Evolutionary conservation across 2,329 filamentous ascomycete species (phyloP).

Genomic region (Colletotrichum spinosum): DNA sequence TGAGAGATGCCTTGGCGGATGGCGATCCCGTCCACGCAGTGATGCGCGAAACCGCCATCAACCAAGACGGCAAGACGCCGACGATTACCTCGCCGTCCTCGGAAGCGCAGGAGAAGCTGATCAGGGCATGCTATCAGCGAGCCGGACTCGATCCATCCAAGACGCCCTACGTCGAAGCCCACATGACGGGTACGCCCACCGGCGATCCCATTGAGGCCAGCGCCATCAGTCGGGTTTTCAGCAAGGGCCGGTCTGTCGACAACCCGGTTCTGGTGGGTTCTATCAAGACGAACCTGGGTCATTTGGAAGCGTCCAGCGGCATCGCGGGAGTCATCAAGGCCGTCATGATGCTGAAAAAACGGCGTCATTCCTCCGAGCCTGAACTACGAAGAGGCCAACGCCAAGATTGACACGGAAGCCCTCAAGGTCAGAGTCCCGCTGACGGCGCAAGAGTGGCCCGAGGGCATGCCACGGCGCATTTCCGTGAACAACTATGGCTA

Average conservation of each 20-base stretch:
- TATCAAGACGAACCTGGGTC: constrained; percentile 66
- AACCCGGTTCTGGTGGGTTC: constrained; percentile 62
- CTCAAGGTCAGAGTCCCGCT: constrained; percentile 1
- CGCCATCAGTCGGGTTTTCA: constrained; percentile 59
- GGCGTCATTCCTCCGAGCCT: constrained; percentile 64
- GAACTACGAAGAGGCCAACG: constrained; percentile 60
- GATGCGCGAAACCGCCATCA: constrained; percentile 64
- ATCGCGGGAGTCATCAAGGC: constrained; percentile 65
- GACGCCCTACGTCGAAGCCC: constrained; percentile 63
- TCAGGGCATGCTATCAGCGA: constrained; percentile 44
- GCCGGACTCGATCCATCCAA: constrained; percentile 40
- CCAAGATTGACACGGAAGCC: constrained; percentile 47
- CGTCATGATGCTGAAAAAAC: constrained; percentile 61
- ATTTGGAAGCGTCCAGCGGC: constrained; percentile 63
- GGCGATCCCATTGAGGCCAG: constrained; percentile 64
- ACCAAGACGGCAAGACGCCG: constrained; percentile 62
- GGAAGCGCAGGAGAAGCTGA: constrained; percentile 46
- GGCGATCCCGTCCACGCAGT: constrained; percentile 68
- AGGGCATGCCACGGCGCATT: constrained; percentile 1
- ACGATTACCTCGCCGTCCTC: constrained; percentile 45
- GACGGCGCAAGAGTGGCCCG: constrained; percentile 2
- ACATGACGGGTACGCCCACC: constrained; percentile 69
- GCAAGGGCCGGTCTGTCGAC: constrained; percentile 44
- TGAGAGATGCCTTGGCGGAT: constrained; percentile 66
- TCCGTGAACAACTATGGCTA: constrained; percentile 36